Conservation (phyloP, 495 filamentous ascomycete species). For the Mytilinidion resinicola region DNA sequence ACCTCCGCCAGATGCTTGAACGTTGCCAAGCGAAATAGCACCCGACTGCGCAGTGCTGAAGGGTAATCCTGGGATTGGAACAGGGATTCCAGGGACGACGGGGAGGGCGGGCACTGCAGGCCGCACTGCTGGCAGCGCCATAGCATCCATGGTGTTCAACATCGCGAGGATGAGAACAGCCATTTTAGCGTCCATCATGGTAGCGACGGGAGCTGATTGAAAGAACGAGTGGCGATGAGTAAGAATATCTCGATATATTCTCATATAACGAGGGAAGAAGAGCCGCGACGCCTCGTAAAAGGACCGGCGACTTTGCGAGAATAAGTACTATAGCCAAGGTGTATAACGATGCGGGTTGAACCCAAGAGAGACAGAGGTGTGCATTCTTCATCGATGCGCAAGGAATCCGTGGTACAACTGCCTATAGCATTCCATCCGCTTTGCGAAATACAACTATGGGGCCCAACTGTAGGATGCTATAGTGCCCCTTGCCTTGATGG, state of each 20-base stretch:
- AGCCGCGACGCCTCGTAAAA: neutral
- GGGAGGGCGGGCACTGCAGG: constrained; percentile 1
- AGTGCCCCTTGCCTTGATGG: too few relatives aligned
- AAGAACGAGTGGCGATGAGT: constrained; percentile 5
- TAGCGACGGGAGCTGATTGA: neutral
- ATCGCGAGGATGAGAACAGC: constrained; percentile 10
- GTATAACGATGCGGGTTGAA: neutral
- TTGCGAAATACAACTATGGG: too few relatives aligned
- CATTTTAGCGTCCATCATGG: constrained; percentile 12
- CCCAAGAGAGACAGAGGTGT: neutral
- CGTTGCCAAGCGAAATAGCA: neutral
- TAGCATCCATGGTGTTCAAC: neutral
- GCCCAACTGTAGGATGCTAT: too few relatives aligned
- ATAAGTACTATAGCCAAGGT: constrained; percentile 1
- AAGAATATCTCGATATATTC: constrained; percentile 1
- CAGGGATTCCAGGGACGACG: neutral
- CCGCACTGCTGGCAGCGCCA: constrained; percentile 2
- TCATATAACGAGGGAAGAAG: neutral
- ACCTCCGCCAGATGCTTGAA: neutral
- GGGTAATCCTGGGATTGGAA: too few relatives aligned
- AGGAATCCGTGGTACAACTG: too few relatives aligned
- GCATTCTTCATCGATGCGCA: too few relatives aligned
- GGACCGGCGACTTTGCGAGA: neutral
- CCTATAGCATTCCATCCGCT: too few relatives aligned
- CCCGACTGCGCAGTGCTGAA: too few relatives aligned